These are phyloP conservation scores for Senna tora DNA, from an alignment of 306 rosid species.

Conservation along the genomic window DNA sequence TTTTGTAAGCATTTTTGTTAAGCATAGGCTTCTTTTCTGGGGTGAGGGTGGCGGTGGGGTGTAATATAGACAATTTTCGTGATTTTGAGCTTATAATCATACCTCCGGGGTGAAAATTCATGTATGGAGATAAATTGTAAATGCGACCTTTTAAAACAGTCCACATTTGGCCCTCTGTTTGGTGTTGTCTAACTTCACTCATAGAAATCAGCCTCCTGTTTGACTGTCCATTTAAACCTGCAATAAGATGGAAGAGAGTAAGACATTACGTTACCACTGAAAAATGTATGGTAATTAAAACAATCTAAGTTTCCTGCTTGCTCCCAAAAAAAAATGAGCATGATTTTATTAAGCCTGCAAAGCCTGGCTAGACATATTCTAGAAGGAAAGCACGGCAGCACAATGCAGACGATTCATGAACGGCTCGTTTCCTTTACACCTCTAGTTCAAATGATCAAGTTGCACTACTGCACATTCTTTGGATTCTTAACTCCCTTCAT, in stretches of 20 bases:
- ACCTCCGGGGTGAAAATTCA: conserved; percentile 98
- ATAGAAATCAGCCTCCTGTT: conserved; percentile 79
- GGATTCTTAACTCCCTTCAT: too few species aligned
- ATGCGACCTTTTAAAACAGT: conserved; percentile 95
- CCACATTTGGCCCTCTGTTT: conserved; percentile 84
- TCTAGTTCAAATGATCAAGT: too few species aligned
- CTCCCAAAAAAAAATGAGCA: not conserved
- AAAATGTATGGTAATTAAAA: not conserved
- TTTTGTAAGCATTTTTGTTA: too few species aligned
- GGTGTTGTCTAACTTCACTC: conserved; percentile 82
- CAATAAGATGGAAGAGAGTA: conserved; percentile 30
- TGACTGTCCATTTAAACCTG: conserved; percentile 90
- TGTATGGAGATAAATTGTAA: conserved; percentile 83
- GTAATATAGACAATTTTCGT: too few species aligned
- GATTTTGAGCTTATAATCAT: conserved; percentile 34
- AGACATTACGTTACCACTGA: conserved; percentile 5
- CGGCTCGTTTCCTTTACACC: too few species aligned
- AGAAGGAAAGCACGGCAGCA: too few species aligned
- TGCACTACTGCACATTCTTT: too few species aligned
- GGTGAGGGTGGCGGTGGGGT: too few species aligned
- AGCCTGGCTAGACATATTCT: too few species aligned
- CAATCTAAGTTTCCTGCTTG: not conserved
- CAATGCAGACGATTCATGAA: too few species aligned
- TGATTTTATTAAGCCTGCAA: too few species aligned
- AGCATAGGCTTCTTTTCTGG: not conserved